These are phyloP conservation scores for Neofusicoccum sp. DNA, from an alignment of 2,329 filamentous ascomycete species.

Conservation along the genomic window DNA sequence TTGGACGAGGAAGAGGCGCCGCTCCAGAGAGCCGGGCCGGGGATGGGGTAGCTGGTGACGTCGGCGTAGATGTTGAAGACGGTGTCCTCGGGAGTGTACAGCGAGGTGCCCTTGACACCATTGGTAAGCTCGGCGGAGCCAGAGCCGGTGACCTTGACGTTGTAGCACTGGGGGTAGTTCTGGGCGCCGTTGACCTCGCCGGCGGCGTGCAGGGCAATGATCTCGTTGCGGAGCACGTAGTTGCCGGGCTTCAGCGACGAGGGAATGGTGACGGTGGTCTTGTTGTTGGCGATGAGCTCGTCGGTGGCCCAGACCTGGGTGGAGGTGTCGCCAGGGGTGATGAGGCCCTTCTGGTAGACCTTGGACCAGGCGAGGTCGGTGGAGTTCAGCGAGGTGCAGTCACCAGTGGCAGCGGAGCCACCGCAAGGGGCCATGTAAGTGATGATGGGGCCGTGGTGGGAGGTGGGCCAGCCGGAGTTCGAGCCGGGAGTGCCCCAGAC, in stretches of 20 bases:
- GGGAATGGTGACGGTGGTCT: constrained; percentile 33
- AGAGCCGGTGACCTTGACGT: constrained; percentile 33
- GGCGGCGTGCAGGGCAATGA: constrained; percentile 34
- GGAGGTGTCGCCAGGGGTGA: constrained; percentile 34
- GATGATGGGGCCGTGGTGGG: constrained; percentile 14
- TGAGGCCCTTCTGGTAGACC: constrained; percentile 31
- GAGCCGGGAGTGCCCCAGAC: constrained; percentile 6
- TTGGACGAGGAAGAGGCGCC: neutral
- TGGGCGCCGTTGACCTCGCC: constrained; percentile 31
- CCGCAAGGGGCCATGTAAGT: constrained; percentile 30
- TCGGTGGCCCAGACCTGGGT: constrained; percentile 35
- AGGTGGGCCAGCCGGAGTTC: constrained; percentile 3
- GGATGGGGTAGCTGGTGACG: constrained; percentile 11
- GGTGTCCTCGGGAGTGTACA: constrained; percentile 28
- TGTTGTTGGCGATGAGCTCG: constrained; percentile 23
- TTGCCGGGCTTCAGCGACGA: constrained; percentile 32
- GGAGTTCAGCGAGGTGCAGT: constrained; percentile 33
- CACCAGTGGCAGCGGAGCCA: constrained; percentile 24
- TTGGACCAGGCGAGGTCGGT: constrained; percentile 34
- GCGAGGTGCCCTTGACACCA: constrained; percentile 32
- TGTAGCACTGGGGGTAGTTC: constrained; percentile 38
- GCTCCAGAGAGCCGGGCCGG: constrained; percentile 15
- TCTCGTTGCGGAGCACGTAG: constrained; percentile 37
- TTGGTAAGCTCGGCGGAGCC: constrained; percentile 25
- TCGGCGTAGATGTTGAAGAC: constrained; percentile 18